Percentiles rank a stretch among this genome's conserved stretches.
Evolutionary conservation across 805 yeast species (phyloP).

Genomic region (Tetrapisispora namnaoensis): DNA sequence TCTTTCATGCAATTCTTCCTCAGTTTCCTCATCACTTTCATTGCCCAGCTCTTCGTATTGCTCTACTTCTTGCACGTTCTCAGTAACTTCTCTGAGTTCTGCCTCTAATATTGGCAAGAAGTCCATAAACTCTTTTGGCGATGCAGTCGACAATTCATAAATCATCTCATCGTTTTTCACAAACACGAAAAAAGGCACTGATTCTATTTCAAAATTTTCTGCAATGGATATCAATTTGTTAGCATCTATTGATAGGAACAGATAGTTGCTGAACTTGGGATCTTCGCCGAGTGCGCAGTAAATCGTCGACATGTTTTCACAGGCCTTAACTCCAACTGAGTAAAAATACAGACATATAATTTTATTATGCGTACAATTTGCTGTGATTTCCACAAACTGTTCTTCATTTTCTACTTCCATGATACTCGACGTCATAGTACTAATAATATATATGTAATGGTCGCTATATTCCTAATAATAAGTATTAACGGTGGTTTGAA

Average conservation of each 20-base stretch:
- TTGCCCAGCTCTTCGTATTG: constrained; percentile 7
- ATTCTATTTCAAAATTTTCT: constrained; percentile 84
- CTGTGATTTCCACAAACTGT: constrained; percentile 73
- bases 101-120: constrained; percentile 55
- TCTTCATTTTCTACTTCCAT: constrained; percentile 68
- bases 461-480: too few species aligned
- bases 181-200: constrained; percentile 90
- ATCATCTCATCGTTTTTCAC: constrained; percentile 76
- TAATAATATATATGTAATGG: background rate
- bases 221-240: constrained; percentile 82
- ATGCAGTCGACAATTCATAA: constrained; percentile 91
- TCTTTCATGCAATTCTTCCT: constrained; percentile 73
- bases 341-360: constrained; percentile 80
- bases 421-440: constrained; percentile 34
- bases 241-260: constrained; percentile 82
- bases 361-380: constrained; percentile 43
- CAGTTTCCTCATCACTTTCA: constrained; percentile 52
- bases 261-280: constrained; percentile 41
- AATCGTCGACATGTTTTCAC: constrained; percentile 82
- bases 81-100: background rate
- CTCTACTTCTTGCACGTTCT: background rate
- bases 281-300: constrained; percentile 65
- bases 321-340: constrained; percentile 97
- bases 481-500: too few species aligned
- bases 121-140: constrained; percentile 81